Evolutionary conservation across 202 grass and related monocot genomes (phyloP).

Genomic region (Digitaria exilis): DNA sequence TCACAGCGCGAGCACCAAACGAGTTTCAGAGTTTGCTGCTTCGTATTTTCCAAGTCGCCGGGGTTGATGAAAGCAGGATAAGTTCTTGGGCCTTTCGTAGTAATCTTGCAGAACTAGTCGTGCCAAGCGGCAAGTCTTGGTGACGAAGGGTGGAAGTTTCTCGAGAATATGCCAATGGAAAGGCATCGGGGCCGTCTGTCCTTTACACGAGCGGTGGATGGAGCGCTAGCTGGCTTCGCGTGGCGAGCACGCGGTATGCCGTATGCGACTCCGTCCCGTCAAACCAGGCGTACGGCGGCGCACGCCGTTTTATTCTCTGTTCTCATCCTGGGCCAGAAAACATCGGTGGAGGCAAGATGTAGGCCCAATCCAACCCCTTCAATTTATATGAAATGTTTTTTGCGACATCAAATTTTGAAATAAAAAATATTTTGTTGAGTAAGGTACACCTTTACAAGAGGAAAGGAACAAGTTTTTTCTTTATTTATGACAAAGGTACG

Average conservation of each 20-base stretch:
- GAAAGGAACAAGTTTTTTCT: background rate
- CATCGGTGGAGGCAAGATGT: background rate
- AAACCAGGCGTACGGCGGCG: background rate
- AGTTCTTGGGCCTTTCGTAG: background rate
- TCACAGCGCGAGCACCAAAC: background rate
- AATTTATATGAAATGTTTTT: background rate
- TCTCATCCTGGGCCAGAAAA: background rate
- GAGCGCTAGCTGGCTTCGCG: conserved; percentile 29
- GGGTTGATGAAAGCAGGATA: background rate
- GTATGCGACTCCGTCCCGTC: conserved; percentile 29
- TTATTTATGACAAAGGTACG: background rate
- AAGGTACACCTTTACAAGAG: background rate
- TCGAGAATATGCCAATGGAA: background rate
- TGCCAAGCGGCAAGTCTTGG: background rate
- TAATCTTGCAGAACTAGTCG: background rate
- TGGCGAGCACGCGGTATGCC: conserved; percentile 37
- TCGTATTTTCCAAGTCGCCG: conserved; percentile 23
- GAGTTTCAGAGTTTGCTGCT: background rate
- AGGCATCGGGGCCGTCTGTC: conserved; percentile 22
- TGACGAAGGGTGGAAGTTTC: conserved; percentile 18
- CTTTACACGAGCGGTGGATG: conserved; percentile 30
- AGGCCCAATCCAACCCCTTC: background rate
- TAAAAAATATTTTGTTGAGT: background rate
- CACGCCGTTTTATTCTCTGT: conserved; percentile 1
- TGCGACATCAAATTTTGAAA: background rate